A percentile compares a stretch with the other conserved stretches of the same genome.
These are phyloP conservation scores for Candida easanensis DNA, from an alignment of 805 yeast genomes.

Conservation along the genomic window DNA sequence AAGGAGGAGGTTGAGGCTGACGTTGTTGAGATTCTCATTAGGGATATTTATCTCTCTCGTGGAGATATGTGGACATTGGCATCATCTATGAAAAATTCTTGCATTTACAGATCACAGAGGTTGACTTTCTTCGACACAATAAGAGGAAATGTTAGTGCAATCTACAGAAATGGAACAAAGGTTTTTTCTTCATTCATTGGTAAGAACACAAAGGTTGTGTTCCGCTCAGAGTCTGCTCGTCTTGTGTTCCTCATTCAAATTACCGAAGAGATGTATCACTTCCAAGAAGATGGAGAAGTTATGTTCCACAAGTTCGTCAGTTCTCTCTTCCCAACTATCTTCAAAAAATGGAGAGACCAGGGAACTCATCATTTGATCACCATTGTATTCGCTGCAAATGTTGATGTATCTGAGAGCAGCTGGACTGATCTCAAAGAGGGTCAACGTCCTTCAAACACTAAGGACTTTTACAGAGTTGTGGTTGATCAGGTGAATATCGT, in stretches of 20 bases:
- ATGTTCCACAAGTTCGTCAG: constrained; percentile 90
- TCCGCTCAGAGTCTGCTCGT: constrained; percentile 88
- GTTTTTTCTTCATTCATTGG: constrained; percentile 77
- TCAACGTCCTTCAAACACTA: constrained; percentile 61
- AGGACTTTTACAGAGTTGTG: constrained; percentile 87
- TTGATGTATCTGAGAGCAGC: constrained; percentile 50
- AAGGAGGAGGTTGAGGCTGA: constrained; percentile 65
- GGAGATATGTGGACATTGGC: constrained; percentile 93
- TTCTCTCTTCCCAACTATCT: constrained; percentile 86
- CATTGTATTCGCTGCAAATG: constrained; percentile 79
- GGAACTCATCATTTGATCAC: constrained; percentile 91
- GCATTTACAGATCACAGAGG: constrained; percentile 66
- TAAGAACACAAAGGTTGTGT: constrained; percentile 71
- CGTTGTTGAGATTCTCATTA: constrained; percentile 74
- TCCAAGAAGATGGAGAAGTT: constrained; percentile 94
- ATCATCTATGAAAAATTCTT: constrained; percentile 53
- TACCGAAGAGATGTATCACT: constrained; percentile 96
- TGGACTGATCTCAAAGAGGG: constrained; percentile 67
- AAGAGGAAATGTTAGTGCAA: constrained; percentile 59
- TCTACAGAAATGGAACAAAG: constrained; percentile 63
- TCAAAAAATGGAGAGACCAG: constrained; percentile 80
- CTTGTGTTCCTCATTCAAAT: constrained; percentile 81
- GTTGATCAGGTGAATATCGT: constrained; percentile 90
- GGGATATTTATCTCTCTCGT: constrained; percentile 76
- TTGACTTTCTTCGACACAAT: constrained; percentile 60